These are phyloP conservation scores for Chytriomyces sp. DNA, from an alignment of 192 early-diverging fungal genomes.

Conservation along the genomic window DNA sequence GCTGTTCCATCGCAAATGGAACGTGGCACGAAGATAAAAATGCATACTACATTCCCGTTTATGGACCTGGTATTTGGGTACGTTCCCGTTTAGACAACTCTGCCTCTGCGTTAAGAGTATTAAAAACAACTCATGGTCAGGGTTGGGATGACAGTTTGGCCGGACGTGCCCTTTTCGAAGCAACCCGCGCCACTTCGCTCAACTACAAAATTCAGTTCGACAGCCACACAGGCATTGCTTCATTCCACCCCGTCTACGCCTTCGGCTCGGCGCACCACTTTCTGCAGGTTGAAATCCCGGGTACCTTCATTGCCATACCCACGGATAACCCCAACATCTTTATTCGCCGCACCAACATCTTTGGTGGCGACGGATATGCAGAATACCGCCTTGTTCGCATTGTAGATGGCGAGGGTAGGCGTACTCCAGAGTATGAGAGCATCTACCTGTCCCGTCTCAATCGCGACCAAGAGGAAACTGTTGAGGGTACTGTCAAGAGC, in stretches of 20 bases:
- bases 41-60: background rate
- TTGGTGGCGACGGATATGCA: background rate
- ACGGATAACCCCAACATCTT: constrained; percentile 12
- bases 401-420: constrained; percentile 10
- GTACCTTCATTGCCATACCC: background rate
- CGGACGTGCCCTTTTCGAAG: background rate
- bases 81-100: background rate
- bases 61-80: background rate
- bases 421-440: constrained; percentile 14
- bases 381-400: constrained; percentile 8
- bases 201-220: constrained; percentile 3
- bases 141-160: background rate
- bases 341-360: background rate
- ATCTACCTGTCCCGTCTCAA: constrained; percentile 5
- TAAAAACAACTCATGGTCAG: background rate
- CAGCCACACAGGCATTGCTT: background rate
- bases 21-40: constrained; percentile 8
- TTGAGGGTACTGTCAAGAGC: too few species aligned
- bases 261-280: background rate
- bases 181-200: too few species aligned
- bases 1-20: constrained; percentile 4
- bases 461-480: too few species aligned
- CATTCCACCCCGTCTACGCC: background rate
- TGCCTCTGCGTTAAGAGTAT: background rate
- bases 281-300: background rate